Base-by-base conservation (phyloP, 2,329 filamentous ascomycete species). In the Huntiella bhutanensis region DNA sequence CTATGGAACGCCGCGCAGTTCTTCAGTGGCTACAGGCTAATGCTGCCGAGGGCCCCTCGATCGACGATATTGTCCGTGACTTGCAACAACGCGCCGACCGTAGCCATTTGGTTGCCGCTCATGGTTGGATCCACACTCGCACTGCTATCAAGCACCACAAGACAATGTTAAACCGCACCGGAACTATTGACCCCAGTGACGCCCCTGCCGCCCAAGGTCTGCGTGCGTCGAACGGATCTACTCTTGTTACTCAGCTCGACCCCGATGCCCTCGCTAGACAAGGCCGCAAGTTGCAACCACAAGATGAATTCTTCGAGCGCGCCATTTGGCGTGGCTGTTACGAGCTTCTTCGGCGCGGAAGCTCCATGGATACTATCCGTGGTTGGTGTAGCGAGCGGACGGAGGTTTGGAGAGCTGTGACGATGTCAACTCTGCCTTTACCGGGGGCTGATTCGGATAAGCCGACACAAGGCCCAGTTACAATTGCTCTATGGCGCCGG, bases 291-390 rank as follows among this genome's bases (percentile, higher is more conserved):
- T 66, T 96, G 36, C 81, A 93, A 57, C 73, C 77, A 17, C 76
- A 87, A 55, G 91, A 98, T 57, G 77, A 85, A 53, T 87, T 79
- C 55, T 91, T 88, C 52, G 91, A 98, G 63, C 75, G 80, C 45
- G 82, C 86, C 2, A 82, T 93, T 41, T 96, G 91, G 87, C 71
- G 87, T 51, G 81, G 83, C n/a, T 91, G 84, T 62, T 96, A 86
- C 66, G 85, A 94, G 59, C 82, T 94, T 67, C 68, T 98, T 45
- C 77, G 88, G 42, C 77, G 86, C 40, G 91, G 91, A n/a, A 78
- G 76, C 53, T 75, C 70, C 51, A 75, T 82, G 63, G 63, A 71
- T 6, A 73, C 81, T 34, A 82, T 96, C 52, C 74, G 77, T 46
- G 81, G 87, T 42, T 95, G 86, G 84, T 93, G 86, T 55, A 67